Evolutionary conservation across 225 moss, liverwort and hornwort genomes (phyloP).

Genomic region (Pseudisothecium myosuroides): DNA sequence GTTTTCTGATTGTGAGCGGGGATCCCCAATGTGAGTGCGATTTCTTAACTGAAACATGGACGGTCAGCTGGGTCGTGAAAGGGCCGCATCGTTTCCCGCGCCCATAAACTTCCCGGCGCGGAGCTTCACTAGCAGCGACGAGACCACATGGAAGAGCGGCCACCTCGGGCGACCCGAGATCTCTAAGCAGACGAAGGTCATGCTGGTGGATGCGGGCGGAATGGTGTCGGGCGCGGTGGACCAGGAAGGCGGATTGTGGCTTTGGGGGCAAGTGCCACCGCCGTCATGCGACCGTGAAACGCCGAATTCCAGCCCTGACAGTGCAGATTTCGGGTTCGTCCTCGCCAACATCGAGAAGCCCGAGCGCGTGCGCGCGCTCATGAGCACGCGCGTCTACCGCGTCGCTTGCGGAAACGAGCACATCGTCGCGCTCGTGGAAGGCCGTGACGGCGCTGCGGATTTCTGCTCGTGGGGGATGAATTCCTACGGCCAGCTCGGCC

Average conservation of each 20-base stretch:
- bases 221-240: slow-evolving; percentile 25
- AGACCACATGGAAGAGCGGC: slow-evolving; percentile 5
- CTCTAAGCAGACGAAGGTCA: slow-evolving; percentile 22
- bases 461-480: slow-evolving; percentile 50
- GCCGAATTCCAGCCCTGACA: slow-evolving; percentile 8
- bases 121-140: slow-evolving; percentile 21
- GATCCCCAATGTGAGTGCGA: background rate
- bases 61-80: slow-evolving; percentile 62
- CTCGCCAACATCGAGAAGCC: slow-evolving; percentile 36
- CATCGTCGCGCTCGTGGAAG: slow-evolving; percentile 42
- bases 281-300: slow-evolving; percentile 14
- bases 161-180: background rate
- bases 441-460: slow-evolving; percentile 8
- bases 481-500: slow-evolving; percentile 44
- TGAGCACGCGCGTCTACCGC: slow-evolving; percentile 23
- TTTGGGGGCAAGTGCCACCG: slow-evolving; percentile 33
- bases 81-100: slow-evolving; percentile 42
- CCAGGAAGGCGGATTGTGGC: slow-evolving; percentile 31
- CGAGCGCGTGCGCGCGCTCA: slow-evolving; percentile 32
- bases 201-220: slow-evolving; percentile 31
- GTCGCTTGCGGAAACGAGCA: slow-evolving; percentile 60
- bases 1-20: background rate
- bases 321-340: background rate
- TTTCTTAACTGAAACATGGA: slow-evolving; percentile 49
- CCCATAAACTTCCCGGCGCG: slow-evolving; percentile 17